These are phyloP conservation scores for Apiospora kogelbergensis DNA, from an alignment of 2,329 filamentous ascomycete species.

Conservation along the genomic window DNA sequence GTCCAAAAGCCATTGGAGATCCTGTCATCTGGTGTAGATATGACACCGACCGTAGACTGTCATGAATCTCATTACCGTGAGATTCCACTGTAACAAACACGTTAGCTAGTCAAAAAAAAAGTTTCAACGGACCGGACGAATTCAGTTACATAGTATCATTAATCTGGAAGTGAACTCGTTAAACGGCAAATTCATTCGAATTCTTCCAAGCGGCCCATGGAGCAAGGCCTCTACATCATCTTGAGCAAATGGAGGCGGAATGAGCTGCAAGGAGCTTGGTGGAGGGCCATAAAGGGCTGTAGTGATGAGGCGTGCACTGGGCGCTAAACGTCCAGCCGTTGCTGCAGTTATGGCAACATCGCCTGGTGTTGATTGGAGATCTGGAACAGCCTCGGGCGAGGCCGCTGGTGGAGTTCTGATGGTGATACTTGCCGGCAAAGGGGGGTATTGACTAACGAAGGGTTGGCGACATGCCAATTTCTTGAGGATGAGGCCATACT, in stretches of 20 bases:
- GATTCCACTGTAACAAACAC: neutral
- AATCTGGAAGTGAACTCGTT: neutral
- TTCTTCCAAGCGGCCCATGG: rapidly evolving
- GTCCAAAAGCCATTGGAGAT: neutral
- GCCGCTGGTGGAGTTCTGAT: neutral
- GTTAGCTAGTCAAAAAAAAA: neutral
- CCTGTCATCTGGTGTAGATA: neutral
- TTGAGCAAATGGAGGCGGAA: neutral
- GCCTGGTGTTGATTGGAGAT: neutral
- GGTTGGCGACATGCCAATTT: no score
- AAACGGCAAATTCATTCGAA: neutral
- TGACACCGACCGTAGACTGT: no score
- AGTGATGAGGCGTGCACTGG: no score
- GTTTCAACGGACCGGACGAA: neutral
- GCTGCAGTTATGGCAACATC: no score
- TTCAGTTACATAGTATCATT: neutral
- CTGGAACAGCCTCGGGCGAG: neutral
- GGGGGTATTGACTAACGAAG: no score
- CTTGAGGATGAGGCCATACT: no score
- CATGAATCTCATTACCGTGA: no score
- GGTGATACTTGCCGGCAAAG: neutral
- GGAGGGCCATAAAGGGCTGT: no score
- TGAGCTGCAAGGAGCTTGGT: no score
- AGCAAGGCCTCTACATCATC: neutral
- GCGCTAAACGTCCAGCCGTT: no score